These are phyloP conservation scores for Rhizopus arrhizus DNA, from an alignment of 371 early-diverging fungal genomes.

Conservation along the genomic window DNA sequence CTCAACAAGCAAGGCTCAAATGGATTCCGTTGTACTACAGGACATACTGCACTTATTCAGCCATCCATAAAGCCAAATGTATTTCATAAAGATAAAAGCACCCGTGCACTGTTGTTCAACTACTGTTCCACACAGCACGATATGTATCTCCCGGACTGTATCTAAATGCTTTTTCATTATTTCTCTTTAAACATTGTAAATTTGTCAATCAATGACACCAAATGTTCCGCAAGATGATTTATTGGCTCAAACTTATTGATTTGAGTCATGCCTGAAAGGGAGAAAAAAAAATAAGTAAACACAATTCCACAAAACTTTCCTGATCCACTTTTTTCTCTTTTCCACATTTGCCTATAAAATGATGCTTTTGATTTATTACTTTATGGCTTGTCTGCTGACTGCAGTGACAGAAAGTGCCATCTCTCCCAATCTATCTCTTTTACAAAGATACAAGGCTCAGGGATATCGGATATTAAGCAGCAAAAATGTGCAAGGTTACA, in stretches of 20 bases:
- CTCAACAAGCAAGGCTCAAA: no score
- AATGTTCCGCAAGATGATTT: background rate
- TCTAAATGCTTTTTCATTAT: background rate
- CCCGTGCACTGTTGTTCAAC: no score
- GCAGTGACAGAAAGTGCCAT: no score
- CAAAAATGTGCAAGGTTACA: slow-evolving; percentile 23
- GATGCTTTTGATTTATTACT: no score
- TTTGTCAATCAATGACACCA: background rate
- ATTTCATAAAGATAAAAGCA: no score
- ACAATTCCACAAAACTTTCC: background rate
- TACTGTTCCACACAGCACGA: no score
- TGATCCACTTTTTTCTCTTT: background rate
- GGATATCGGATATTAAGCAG: slow-evolving; percentile 12
- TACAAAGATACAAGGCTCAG: slow-evolving; percentile 6
- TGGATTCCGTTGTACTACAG: no score
- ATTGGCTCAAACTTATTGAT: background rate
- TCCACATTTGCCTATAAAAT: background rate
- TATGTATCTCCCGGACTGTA: background rate
- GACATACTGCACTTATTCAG: no score
- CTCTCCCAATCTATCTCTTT: no score
- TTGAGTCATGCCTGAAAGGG: background rate
- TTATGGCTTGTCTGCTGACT: no score
- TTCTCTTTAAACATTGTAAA: background rate
- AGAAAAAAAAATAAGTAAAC: background rate
- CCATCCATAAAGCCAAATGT: no score